Base-by-base conservation (phyloP, 495 filamentous ascomycete genomes). In the Trichoderma erinaceum region DNA sequence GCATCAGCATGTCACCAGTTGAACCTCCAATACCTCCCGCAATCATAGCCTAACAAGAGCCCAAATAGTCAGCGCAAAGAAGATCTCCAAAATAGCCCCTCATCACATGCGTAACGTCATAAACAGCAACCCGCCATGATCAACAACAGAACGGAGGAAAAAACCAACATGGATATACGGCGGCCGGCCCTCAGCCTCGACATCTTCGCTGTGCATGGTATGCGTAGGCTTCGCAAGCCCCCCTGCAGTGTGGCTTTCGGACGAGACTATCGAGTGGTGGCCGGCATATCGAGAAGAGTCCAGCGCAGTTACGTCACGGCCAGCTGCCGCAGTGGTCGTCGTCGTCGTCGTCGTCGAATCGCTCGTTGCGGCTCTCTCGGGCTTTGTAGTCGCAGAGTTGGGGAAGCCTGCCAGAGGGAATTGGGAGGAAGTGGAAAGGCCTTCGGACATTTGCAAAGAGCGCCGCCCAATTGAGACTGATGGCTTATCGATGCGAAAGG, bases 1-100 rank as follows among this genome's bases (percentile, higher is more conserved):
- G 95, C 96, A 99, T 98, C 69, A 99, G 81, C 86, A 99, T 92
- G 78, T 99, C 95, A 65, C 95, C 95, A 63, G 90, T 93, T 38
- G 90, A 92, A 32, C 95, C 95, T 70, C 95, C 95, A 29, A 91
- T 75, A 66, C 93, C 95, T 68, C 95, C 95, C 15, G 96, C 95
- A 69, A 98, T 81, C 94, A 97, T 98, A 73, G 89, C 90, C 92
- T 99, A 23, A 67, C 71, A 69, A 21, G 63, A 43, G 0, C 50
- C 11, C 56, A 27, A 32, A 18, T 13, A 12, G 25, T 61, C 25
- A 61, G 56, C 25, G 29, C n/a, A 61, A 29, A 13, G n/a, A 46
- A 56, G 50, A 6, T 3, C 50, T n/a, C 50, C 6, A 25, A 10
- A 10, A 21, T 56, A 21, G 15, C 44, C n/a, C 44, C 44, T 48